Evolutionary conservation across 208 protist species (phyloP).

Genomic region (Kentomonas sorsogonicus): DNA sequence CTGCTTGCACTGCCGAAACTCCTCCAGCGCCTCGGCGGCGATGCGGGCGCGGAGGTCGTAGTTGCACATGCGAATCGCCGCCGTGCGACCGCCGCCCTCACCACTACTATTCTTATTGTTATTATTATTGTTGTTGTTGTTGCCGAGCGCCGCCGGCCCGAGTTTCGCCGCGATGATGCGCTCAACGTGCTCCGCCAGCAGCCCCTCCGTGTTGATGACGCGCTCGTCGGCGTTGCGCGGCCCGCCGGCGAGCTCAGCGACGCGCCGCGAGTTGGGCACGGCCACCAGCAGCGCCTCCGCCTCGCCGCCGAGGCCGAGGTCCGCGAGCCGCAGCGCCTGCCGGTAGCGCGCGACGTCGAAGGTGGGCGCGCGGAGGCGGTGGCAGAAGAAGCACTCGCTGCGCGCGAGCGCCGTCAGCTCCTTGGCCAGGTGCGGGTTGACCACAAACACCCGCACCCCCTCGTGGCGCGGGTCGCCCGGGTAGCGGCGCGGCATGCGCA

Average conservation of each 20-base stretch:
- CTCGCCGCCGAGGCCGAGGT: slow-evolving; percentile 67
- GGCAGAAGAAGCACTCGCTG: slow-evolving; percentile 86
- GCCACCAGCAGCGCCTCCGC: slow-evolving; percentile 75
- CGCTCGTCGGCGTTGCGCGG: slow-evolving; percentile 60
- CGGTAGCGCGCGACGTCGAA: slow-evolving; percentile 83
- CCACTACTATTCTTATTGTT: not conserved
- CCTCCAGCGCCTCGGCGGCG: slow-evolving; percentile 57
- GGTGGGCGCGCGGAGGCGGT: slow-evolving; percentile 59
- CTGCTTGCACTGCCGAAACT: slow-evolving; percentile 48
- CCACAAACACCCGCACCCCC: slow-evolving; percentile 43
- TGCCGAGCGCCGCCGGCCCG: not conserved
- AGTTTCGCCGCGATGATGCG: slow-evolving; percentile 24
- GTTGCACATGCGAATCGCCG: slow-evolving; percentile 18
- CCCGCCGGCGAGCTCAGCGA: slow-evolving; percentile 38
- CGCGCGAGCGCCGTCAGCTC: slow-evolving; percentile 76
- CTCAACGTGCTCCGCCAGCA: slow-evolving; percentile 58
- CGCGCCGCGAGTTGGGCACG: slow-evolving; percentile 48
- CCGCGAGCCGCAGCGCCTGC: slow-evolving; percentile 69
- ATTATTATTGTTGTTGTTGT: slow-evolving; percentile 1
- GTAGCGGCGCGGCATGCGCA: slow-evolving; percentile 76
- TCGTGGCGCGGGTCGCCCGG: slow-evolving; percentile 38
- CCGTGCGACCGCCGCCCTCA: not conserved
- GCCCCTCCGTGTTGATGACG: slow-evolving; percentile 52
- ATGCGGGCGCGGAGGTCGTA: slow-evolving; percentile 73
- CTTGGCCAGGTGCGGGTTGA: slow-evolving; percentile 77